Conservation (phyloP, 805 yeast genomes). For the Pichia cephalocereana region DNA sequence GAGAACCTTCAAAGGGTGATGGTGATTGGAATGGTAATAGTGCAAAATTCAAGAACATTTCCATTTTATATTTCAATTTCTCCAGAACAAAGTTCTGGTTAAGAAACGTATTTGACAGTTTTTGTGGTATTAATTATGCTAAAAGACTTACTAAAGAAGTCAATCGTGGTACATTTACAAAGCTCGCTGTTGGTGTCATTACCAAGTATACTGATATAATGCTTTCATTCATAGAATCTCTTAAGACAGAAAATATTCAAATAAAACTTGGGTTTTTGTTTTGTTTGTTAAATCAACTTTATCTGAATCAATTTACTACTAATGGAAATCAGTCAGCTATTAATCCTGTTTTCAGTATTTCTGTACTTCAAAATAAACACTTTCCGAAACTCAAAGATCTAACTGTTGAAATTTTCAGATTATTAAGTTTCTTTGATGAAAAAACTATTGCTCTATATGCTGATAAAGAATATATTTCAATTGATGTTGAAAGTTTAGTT, state of each 20-base stretch:
- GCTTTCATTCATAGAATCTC: constrained; percentile 11
- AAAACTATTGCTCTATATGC: constrained; percentile 13
- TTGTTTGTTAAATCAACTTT: constrained; percentile 19
- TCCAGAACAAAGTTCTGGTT: constrained; percentile 38
- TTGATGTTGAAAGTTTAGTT: constrained; percentile 18
- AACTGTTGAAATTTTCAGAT: constrained; percentile 14
- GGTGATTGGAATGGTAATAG: constrained; percentile 36
- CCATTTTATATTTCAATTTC: constrained; percentile 44
- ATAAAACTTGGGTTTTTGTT: constrained; percentile 19
- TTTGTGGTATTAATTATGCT: constrained; percentile 23
- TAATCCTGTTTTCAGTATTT: constrained; percentile 34
- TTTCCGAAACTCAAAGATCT: constrained; percentile 27
- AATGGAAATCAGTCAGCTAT: constrained; percentile 20
- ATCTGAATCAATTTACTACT: constrained; percentile 17
- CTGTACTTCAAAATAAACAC: constrained; percentile 46
- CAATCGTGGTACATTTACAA: constrained; percentile 16
- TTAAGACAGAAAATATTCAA: constrained; percentile 15
- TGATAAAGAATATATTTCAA: constrained; percentile 17
- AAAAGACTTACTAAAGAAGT: constrained; percentile 33
- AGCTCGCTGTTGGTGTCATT: constrained; percentile 19
- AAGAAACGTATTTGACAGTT: constrained; percentile 23
- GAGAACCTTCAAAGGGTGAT: constrained; percentile 30
- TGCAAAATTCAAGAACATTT: constrained; percentile 54
- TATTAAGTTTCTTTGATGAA: constrained; percentile 17
- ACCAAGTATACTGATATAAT: constrained; percentile 17